Base-by-base conservation (phyloP, 2,329 filamentous ascomycete species). In the Apiospora koreana region DNA sequence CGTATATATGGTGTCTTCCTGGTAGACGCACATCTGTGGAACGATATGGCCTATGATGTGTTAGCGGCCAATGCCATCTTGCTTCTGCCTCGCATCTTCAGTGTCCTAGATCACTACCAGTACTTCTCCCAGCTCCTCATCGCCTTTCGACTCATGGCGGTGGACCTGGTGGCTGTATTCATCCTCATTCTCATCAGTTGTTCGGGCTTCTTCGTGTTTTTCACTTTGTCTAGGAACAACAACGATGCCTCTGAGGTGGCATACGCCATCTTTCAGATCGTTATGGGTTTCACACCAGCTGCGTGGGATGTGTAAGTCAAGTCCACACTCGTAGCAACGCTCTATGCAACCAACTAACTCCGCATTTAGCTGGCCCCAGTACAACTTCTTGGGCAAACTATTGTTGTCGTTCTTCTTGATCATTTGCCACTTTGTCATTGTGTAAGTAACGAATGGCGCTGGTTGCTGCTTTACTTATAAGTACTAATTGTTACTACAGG, bases 101-200 rank as follows among this genome's bases (percentile, higher is more conserved):
- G 94, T 71, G 90, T 97, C 21, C 86, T 98, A 72, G 95, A 98
- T 77, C 95, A 98, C 80, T 97, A 97, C 79, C 93, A 93, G 74
- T 98, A 98, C 82, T 98, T 98, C 80, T 97, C 95, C 0, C 95
- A 97, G 81, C 87, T 98, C 25, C 87, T 98, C 68, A 97, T 98
- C 74, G 95, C 95, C 3, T 97, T 98, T 77, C 91, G 95, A 25
- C 89, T 98, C 79, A 98, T 98, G 94, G 94, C 94, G 1, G 89
- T 95, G 67, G 95, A 98, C 79, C 84, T 98, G 31, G 89, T 94
- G 5, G 95, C 95, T 1, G 91, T 98, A 1, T 91, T 96, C 68
- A 85, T 96, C 0, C 85, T 98, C 62, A 94, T 97, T 68, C 81
- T 97, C 62, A 94, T 98, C 74, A 90, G 91, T 73, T 98, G 95